phyloP scores from a whole-genome alignment of 257 asterid genomes.

The Ehretia macrophylla region DNA sequence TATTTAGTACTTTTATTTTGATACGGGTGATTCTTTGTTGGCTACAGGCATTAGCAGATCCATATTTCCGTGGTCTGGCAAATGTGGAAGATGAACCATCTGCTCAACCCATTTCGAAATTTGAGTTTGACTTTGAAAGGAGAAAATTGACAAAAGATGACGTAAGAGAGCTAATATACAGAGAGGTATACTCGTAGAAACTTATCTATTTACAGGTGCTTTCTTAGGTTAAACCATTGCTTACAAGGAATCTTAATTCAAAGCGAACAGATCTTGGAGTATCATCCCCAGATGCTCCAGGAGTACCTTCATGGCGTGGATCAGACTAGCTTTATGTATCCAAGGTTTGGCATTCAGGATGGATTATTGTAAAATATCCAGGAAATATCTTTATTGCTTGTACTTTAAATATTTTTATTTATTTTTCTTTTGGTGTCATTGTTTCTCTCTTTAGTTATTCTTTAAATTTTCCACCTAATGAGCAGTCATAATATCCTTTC shows the following conservation, averaged over 20 bases:
- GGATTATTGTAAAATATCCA: slow-evolving; percentile 10
- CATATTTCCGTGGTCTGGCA: slow-evolving; percentile 72
- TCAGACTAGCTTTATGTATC: slow-evolving; percentile 93
- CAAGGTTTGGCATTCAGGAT: slow-evolving; percentile 66
- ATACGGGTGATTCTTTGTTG: slow-evolving; percentile 18
- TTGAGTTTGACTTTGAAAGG: slow-evolving; percentile 91
- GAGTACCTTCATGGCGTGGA: slow-evolving; percentile 88
- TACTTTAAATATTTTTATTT: not conserved
- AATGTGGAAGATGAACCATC: slow-evolving; percentile 90
- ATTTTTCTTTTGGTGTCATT: not conserved
- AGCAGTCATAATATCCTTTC: not conserved
- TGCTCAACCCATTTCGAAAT: slow-evolving; percentile 72
- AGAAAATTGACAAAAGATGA: slow-evolving; percentile 67
- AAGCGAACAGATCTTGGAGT: slow-evolving; percentile 93
- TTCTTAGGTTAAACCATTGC: slow-evolving; percentile 25
- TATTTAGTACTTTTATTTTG: slow-evolving; percentile 1
- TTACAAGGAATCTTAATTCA: slow-evolving; percentile 34
- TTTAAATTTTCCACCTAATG: not conserved
- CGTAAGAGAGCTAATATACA: slow-evolving; percentile 77
- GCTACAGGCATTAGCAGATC: slow-evolving; percentile 79
- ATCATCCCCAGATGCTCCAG: slow-evolving; percentile 99
- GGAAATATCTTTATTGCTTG: slow-evolving; percentile 2
- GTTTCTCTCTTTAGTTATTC: not conserved
- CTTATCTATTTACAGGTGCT: slow-evolving; percentile 17
- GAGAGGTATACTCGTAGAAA: slow-evolving; percentile 58